Evolutionary conservation across 2,329 filamentous ascomycete species (phyloP).

Genomic region (Ramularia collo-cygni): DNA sequence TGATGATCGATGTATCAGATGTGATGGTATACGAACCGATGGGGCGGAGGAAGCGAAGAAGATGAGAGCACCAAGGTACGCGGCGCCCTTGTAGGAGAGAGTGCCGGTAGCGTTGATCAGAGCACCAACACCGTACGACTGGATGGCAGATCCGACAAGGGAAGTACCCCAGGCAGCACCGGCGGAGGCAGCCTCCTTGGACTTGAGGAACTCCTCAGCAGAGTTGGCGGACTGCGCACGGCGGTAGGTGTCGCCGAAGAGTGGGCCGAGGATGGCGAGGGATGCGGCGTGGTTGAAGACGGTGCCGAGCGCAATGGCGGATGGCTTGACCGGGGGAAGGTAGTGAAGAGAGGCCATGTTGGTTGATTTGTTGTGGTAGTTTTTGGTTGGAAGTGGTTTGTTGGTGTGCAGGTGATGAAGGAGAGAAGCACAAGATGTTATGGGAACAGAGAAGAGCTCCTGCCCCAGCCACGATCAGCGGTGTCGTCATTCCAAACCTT

Average conservation of each 20-base stretch:
- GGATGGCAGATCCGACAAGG: conserved; percentile 74
- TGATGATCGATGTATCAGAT: not conserved
- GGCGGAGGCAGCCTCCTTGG: conserved; percentile 82
- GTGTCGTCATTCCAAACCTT: too few relatives aligned
- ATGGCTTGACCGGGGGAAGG: conserved; percentile 86
- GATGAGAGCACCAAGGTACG: conserved; percentile 84
- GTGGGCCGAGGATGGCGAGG: conserved; percentile 75
- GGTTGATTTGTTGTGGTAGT: conserved; percentile 26
- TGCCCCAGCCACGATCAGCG: too few relatives aligned
- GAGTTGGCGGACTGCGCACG: conserved; percentile 85
- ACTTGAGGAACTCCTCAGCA: conserved; percentile 93
- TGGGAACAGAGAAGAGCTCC: too few relatives aligned
- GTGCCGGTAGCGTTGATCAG: conserved; percentile 84
- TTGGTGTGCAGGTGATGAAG: conserved; percentile 1
- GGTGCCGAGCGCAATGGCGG: conserved; percentile 91
- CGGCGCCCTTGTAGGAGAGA: conserved; percentile 92
- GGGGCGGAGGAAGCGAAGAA: conserved; percentile 88
- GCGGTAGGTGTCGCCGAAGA: conserved; percentile 94
- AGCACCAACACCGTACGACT: conserved; percentile 40
- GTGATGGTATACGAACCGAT: conserved; percentile 53
- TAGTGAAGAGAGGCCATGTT: conserved; percentile 31
- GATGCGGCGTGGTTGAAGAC: conserved; percentile 92
- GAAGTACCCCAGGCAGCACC: conserved; percentile 87
- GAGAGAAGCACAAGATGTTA: conserved; percentile 1
- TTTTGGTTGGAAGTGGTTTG: conserved; percentile 4